These are phyloP conservation scores for Ganoderma multipileum DNA, from an alignment of 1,284 basidiomycete species.

Conservation along the genomic window DNA sequence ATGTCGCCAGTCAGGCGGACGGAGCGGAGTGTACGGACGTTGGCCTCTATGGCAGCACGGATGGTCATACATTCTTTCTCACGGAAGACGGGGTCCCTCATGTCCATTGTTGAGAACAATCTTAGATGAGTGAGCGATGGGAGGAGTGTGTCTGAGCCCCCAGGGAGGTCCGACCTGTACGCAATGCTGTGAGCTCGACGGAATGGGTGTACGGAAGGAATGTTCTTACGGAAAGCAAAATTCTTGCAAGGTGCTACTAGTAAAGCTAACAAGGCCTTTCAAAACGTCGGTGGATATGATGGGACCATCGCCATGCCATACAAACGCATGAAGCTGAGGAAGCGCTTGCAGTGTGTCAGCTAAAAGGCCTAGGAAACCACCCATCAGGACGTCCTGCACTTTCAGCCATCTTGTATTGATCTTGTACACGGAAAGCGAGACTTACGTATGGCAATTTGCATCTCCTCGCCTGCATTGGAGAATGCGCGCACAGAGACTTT, in stretches of 20 bases:
- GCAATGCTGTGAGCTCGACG: too few relatives aligned
- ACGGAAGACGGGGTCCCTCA: background rate
- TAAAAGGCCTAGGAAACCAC: background rate
- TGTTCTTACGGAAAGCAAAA: background rate
- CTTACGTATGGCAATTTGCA: slow-evolving; percentile 2
- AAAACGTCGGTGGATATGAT: background rate
- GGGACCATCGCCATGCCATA: background rate
- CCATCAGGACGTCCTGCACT: background rate
- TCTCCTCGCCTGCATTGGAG: background rate
- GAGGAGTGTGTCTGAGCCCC: background rate
- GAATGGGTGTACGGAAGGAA: too few relatives aligned
- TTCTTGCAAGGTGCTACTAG: background rate
- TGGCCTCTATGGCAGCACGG: background rate
- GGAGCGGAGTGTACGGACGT: background rate
- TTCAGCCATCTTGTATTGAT: background rate
- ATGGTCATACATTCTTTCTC: background rate
- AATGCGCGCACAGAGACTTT: background rate
- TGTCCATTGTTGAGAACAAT: too few relatives aligned
- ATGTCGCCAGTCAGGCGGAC: background rate
- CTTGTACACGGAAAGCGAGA: background rate
- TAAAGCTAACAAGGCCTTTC: background rate
- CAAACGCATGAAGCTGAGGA: slow-evolving; percentile 1
- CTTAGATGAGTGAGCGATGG: background rate
- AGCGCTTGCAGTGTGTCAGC: background rate
- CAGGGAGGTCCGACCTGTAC: background rate